Evolutionary conservation across 495 filamentous ascomycete genomes (phyloP), one percentile per base, ranked within the genome.

Genomic region (Neurospora sp.): DNA sequence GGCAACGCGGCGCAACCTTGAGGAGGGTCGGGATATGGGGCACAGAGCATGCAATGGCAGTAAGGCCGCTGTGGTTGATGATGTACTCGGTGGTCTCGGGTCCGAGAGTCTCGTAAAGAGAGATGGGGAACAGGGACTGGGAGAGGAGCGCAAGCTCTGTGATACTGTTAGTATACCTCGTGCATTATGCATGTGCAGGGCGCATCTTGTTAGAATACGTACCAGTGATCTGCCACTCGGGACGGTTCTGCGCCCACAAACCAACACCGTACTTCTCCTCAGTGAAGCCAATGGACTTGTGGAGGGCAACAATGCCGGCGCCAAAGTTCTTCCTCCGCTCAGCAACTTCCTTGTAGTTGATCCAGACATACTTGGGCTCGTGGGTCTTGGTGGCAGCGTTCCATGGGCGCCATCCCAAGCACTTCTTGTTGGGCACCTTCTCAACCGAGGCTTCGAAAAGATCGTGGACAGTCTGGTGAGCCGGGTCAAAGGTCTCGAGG

Each of bases 201-300:
- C 20, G 35, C 16, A 20, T 39, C 69, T 23, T 39, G 54, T 46
- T 14, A 18, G 10, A 69, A 5, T 20, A 73, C 87, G 74, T 82
- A 93, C 92, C 92, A 69, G 93, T 90, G 72, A 99, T 92, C 86
- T 99, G 96, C 96, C 96, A 99, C 82, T 99, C 96, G 7, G 95
- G 92, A 71, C 96, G 89, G 81, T 99, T 99, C 84, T 95, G 93
- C 72, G 93, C 93, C 96, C 96, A 99, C 20, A 99, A 83, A 40
- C 96, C 96, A 73, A 98, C 88, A 70, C 91, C 93, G 79, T 96
- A 93, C 82, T 95, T 92, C 69, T 83, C 82, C 40, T 86, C 87
- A 10, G 85, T 84, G 69, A 92, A 85, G 8, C 91, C 92, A 73
- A 88, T 84, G 74, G 89, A 87, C 76, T 91, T 85, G 81, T 97